Evolutionary conservation across 805 yeast species (phyloP).

Genomic region (Blastobotrys terrestris): DNA sequence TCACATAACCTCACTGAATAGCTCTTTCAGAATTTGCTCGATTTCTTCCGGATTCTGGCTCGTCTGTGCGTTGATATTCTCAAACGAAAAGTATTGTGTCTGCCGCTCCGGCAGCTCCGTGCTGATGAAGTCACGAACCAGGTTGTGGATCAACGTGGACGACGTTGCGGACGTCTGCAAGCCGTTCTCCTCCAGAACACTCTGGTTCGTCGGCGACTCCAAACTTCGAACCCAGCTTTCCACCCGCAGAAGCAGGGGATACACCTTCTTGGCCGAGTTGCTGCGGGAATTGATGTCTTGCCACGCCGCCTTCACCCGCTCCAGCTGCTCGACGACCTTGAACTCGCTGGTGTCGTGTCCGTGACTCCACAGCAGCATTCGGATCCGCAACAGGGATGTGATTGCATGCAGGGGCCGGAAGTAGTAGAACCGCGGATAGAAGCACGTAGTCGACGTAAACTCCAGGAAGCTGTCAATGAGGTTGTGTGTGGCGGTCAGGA

Average conservation of each 20-base stretch:
- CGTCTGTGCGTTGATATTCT: background rate
- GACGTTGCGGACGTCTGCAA: background rate
- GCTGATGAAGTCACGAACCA: background rate
- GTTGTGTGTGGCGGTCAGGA: background rate
- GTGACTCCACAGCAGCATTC: constrained; percentile 14
- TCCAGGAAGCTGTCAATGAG: constrained; percentile 1
- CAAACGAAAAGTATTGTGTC: background rate
- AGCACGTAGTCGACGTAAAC: background rate
- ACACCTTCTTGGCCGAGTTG: background rate
- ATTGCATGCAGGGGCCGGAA: constrained; percentile 19
- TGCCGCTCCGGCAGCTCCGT: background rate
- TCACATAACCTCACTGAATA: background rate
- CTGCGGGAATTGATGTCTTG: constrained; percentile 4
- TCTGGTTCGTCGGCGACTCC: background rate
- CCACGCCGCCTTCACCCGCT: constrained; percentile 24
- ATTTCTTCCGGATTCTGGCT: background rate
- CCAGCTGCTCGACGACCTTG: constrained; percentile 21
- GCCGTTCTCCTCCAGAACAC: background rate
- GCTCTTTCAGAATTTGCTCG: background rate
- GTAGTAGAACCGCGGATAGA: constrained; percentile 16
- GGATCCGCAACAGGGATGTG: constrained; percentile 15
- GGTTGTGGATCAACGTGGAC: background rate
- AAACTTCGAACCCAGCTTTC: constrained; percentile 1
- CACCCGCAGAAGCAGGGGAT: background rate
- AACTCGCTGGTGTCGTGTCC: constrained; percentile 20